phyloP scores from a whole-genome alignment of 2,329 filamentous ascomycete genomes.

The Pseudogymnoascus sp. region DNA sequence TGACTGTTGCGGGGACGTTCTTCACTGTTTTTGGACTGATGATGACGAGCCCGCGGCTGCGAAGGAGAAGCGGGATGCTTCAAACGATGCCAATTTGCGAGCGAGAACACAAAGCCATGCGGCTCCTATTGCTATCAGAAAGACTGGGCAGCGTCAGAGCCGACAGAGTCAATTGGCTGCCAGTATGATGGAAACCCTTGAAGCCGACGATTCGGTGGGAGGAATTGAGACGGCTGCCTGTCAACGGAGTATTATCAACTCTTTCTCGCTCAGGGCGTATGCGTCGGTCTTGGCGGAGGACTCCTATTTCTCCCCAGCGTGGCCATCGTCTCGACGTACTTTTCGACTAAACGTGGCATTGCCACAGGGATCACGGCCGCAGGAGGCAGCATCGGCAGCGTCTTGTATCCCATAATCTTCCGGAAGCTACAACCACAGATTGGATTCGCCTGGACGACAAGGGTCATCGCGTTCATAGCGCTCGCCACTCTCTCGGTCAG shows the following conservation, averaged over 20 bases:
- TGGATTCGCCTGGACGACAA: conserved; percentile 51
- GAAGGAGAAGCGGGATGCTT: neutral
- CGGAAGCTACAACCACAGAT: conserved; percentile 44
- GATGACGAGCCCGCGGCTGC: conserved; percentile 42
- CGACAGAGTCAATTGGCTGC: neutral
- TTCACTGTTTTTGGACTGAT: conserved; percentile 55
- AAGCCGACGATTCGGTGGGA: neutral
- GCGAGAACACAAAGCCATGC: neutral
- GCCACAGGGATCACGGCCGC: conserved; percentile 43
- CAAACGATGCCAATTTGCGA: neutral
- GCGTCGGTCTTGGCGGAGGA: conserved; percentile 38
- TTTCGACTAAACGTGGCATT: conserved; percentile 40
- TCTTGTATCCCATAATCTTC: conserved; percentile 59
- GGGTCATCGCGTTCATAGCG: conserved; percentile 48
- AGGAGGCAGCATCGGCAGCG: conserved; percentile 44
- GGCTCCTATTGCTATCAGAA: neutral
- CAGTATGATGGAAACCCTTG: neutral
- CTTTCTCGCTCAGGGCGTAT: conserved; percentile 41
- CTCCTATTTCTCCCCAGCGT: conserved; percentile 39
- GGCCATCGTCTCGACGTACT: conserved; percentile 39
- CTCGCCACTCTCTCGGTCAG: conserved; percentile 45
- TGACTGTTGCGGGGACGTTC: conserved; percentile 46
- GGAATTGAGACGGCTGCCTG: conserved; percentile 26
- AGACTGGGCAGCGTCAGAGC: neutral
- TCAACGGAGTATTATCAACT: conserved; percentile 49